Evolutionary conservation across 2,329 filamentous ascomycete genomes (phyloP).

Genomic region (Dactylellina drechsleri): DNA sequence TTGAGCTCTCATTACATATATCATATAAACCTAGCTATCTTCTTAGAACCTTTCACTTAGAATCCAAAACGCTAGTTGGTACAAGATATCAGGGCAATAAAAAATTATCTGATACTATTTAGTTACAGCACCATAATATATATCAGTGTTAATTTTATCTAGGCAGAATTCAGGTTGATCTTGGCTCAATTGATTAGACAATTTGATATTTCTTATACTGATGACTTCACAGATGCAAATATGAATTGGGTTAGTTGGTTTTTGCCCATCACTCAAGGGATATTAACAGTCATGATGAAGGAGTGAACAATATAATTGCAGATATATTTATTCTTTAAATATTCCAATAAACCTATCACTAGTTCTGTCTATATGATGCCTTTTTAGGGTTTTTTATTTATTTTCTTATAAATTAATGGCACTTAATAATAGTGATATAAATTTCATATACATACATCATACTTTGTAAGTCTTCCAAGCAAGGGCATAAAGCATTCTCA

Average conservation of each 20-base stretch:
- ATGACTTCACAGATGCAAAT: slow-evolving; percentile 45
- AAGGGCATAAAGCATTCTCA: too few relatives aligned
- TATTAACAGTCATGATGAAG: slow-evolving; percentile 29
- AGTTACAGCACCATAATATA: slow-evolving; percentile 32
- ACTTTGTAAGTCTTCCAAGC: too few relatives aligned
- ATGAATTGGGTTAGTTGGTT: slow-evolving; percentile 42
- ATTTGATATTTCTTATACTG: slow-evolving; percentile 38
- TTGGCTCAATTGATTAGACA: slow-evolving; percentile 39
- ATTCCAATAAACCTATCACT: too few relatives aligned
- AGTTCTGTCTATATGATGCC: too few relatives aligned
- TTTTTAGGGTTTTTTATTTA: too few relatives aligned
- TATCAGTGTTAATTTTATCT: slow-evolving; percentile 44
- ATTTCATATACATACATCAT: too few relatives aligned
- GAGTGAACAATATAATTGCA: slow-evolving; percentile 18
- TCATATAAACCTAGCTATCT: slow-evolving; percentile 36
- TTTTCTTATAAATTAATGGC: too few relatives aligned
- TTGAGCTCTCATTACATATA: slow-evolving; percentile 46
- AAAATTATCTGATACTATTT: slow-evolving; percentile 46
- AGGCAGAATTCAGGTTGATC: slow-evolving; percentile 34
- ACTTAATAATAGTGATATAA: too few relatives aligned
- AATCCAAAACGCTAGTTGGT: slow-evolving; percentile 39
- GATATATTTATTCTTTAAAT: too few relatives aligned
- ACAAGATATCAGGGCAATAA: slow-evolving; percentile 25
- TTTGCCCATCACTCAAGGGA: slow-evolving; percentile 39
- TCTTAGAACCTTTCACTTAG: slow-evolving; percentile 38